phyloP scores from a whole-genome alignment of 2,329 filamentous ascomycete genomes.

The Pseudogymnoascus sp. region DNA sequence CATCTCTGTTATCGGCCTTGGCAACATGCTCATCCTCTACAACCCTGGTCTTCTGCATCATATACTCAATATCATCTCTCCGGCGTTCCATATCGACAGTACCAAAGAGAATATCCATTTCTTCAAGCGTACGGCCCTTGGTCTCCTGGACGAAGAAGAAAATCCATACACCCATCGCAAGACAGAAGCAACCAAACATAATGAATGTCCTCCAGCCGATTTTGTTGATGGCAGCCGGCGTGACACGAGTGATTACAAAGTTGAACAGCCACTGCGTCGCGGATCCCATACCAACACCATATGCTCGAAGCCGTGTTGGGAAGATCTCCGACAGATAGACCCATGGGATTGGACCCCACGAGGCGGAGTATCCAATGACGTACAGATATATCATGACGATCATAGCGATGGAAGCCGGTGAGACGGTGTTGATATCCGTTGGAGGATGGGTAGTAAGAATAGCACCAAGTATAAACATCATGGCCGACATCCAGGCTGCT shows the following conservation, averaged over 20 bases:
- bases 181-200: slow-evolving; percentile 39
- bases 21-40: not conserved
- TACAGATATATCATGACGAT: slow-evolving; percentile 26
- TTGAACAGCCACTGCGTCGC: slow-evolving; percentile 68
- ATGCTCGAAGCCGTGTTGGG: slow-evolving; percentile 40
- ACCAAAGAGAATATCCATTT: slow-evolving; percentile 32
- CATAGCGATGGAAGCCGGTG: slow-evolving; percentile 33
- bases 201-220: slow-evolving; percentile 42
- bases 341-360: slow-evolving; percentile 47
- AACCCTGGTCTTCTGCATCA: not conserved
- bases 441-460: slow-evolving; percentile 39
- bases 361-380: slow-evolving; percentile 39
- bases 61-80: slow-evolving; percentile 15
- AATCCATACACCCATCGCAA: slow-evolving; percentile 36
- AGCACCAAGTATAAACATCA: slow-evolving; percentile 46
- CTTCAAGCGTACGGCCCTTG: slow-evolving; percentile 59
- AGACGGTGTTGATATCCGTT: slow-evolving; percentile 28
- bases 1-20: not conserved
- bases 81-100: slow-evolving; percentile 14
- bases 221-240: slow-evolving; percentile 41
- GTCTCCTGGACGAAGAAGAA: slow-evolving; percentile 59
- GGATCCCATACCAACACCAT: slow-evolving; percentile 55
- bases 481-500: slow-evolving; percentile 42
- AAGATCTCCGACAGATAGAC: slow-evolving; percentile 46
- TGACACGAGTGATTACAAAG: slow-evolving; percentile 51